These are phyloP conservation scores for Actinomortierella wolfii DNA, from an alignment of 371 early-diverging fungal species.

Conservation along the genomic window DNA sequence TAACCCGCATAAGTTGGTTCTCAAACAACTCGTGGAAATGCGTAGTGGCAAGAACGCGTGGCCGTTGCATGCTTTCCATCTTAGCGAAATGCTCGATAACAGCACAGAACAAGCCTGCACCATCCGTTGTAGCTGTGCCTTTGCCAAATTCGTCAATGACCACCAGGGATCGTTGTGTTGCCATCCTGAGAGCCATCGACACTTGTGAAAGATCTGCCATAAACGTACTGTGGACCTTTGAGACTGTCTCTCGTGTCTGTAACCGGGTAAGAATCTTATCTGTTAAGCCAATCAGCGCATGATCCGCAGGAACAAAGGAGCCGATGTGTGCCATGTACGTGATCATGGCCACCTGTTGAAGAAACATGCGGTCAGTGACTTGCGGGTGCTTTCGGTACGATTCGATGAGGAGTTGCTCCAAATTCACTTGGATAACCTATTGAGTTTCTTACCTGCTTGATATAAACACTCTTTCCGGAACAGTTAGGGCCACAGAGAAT, in stretches of 20 bases:
- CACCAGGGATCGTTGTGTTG: slow-evolving; percentile 65
- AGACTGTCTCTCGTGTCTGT: slow-evolving; percentile 61
- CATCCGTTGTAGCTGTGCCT: slow-evolving; percentile 85
- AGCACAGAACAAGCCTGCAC: slow-evolving; percentile 37
- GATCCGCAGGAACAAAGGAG: slow-evolving; percentile 88
- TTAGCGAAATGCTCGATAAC: slow-evolving; percentile 35
- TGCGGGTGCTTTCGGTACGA: too few species aligned
- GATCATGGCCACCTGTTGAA: slow-evolving; percentile 61
- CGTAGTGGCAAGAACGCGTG: slow-evolving; percentile 85
- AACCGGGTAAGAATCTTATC: slow-evolving; percentile 89
- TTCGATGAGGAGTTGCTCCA: too few species aligned
- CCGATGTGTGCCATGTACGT: slow-evolving; percentile 95
- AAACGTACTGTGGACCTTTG: slow-evolving; percentile 75
- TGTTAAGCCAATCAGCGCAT: slow-evolving; percentile 83
- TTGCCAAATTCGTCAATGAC: slow-evolving; percentile 99
- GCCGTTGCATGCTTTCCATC: slow-evolving; percentile 9
- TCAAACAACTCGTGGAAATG: slow-evolving; percentile 90
- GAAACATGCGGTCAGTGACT: too few species aligned
- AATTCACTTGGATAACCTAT: too few species aligned
- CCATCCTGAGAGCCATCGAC: slow-evolving; percentile 54
- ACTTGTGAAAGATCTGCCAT: slow-evolving; percentile 64
- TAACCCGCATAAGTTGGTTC: slow-evolving; percentile 13
- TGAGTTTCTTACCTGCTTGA: slow-evolving; percentile 77
- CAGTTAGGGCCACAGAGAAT: slow-evolving; percentile 79
- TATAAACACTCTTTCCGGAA: slow-evolving; percentile 80